Conservation (phyloP, 2,329 filamentous ascomycete genomes). For the Corynespora cassiicola region DNA sequence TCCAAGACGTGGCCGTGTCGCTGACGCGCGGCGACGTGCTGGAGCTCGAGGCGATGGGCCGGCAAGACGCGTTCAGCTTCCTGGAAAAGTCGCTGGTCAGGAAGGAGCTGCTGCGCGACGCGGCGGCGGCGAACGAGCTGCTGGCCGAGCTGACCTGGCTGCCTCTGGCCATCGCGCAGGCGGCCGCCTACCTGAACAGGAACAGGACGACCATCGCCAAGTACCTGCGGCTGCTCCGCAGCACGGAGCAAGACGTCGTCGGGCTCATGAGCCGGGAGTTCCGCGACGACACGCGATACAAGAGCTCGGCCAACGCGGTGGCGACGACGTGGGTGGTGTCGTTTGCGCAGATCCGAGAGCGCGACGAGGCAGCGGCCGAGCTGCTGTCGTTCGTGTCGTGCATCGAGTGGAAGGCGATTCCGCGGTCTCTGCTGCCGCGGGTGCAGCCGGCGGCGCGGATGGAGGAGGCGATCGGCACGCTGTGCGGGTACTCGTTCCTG, state of each 20-base stretch:
- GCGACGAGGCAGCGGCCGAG: slow-evolving; percentile 40
- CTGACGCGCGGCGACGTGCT: slow-evolving; percentile 17
- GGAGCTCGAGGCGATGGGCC: slow-evolving; percentile 11
- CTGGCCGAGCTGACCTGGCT: slow-evolving; percentile 43
- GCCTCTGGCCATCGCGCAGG: slow-evolving; percentile 53
- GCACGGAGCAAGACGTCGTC: slow-evolving; percentile 39
- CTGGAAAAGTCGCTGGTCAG: slow-evolving; percentile 14
- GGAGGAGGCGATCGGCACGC: slow-evolving; percentile 26
- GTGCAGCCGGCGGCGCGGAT: slow-evolving; percentile 13
- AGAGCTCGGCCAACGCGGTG: slow-evolving; percentile 44
- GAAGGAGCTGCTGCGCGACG: slow-evolving; percentile 8
- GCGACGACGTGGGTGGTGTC: slow-evolving; percentile 53
- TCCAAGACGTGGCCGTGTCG: slow-evolving; percentile 10
- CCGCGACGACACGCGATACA: slow-evolving; percentile 45
- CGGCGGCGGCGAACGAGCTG: slow-evolving; percentile 5
- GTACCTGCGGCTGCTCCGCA: slow-evolving; percentile 45
- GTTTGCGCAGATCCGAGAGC: slow-evolving; percentile 40
- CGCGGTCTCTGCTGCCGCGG: slow-evolving; percentile 17
- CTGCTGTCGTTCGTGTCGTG: slow-evolving; percentile 43
- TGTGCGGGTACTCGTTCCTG: slow-evolving; percentile 30
- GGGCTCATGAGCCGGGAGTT: slow-evolving; percentile 49
- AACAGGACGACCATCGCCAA: slow-evolving; percentile 26
- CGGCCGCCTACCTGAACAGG: slow-evolving; percentile 49
- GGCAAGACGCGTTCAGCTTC: slow-evolving; percentile 10
- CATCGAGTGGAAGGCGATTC: slow-evolving; percentile 23